Evolutionary conservation across 2,329 filamentous ascomycete species (phyloP), one percentile per base, ranked within the genome.

Genomic region (Ampelomyces quisqualis): DNA sequence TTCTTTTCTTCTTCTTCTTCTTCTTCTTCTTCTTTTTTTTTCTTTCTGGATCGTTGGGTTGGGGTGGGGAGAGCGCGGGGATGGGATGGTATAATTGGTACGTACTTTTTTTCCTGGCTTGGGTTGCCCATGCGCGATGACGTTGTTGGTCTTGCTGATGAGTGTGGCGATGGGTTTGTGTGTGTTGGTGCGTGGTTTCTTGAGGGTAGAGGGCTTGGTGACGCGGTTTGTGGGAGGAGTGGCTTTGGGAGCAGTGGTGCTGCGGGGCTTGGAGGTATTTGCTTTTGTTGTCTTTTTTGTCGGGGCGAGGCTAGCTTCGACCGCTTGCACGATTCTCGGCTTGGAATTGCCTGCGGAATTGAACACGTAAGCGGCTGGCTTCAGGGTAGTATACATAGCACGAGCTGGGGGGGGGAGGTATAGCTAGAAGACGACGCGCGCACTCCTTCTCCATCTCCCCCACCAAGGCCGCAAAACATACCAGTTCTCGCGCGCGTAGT

Each of bases 311-410:
- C 65, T 68, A 10, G 73, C 74, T 60, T 78, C 75, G 57, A 78
- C 60, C 30, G 70, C 66, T 45, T 69, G 62, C 60, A 79, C 73
- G 60, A 79, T 66, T 58, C 77, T 75, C 47, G 77, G 77, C 62
- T 72, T 73, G 49, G 74, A 73, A 67, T 52, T 50, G 21, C 52
- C 52, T 47, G 22, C 6, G 13, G 11, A 20, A 13, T 13, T 19
- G n/a, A n/a, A n/a, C n/a, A n/a, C n/a, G n/a, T n/a, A n/a, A n/a
- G n/a, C n/a, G n/a, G n/a, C n/a, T n/a, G n/a, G n/a, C n/a, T n/a
- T n/a, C n/a, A n/a, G n/a, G n/a, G n/a, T n/a, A n/a, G n/a, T n/a
- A n/a, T n/a, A n/a, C n/a, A n/a, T n/a, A n/a, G n/a, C n/a, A n/a
- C n/a, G n/a, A n/a, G n/a, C n/a, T n/a, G 34, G 39, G 31, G 15